Evolutionary conservation across 2,329 filamentous ascomycete genomes (phyloP), one percentile per base, ranked within the genome.

Genomic region (Diaporthe eres): DNA sequence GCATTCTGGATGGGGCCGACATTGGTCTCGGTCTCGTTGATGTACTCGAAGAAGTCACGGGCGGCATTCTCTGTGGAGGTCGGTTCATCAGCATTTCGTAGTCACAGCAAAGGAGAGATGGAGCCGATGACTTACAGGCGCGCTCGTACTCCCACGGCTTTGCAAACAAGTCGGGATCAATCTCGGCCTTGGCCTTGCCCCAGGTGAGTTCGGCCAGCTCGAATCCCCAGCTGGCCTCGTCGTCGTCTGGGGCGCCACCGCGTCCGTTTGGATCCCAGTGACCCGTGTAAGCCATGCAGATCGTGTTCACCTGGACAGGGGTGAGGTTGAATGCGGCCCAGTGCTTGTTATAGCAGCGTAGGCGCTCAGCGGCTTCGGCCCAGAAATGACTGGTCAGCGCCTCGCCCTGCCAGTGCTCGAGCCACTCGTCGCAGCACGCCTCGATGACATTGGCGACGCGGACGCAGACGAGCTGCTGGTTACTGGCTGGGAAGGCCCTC

Each of bases 91-190:
- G 34, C 22, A 8, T 8, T 3, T 13, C 1, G 9, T 25, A 17
- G 6, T 22, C 4, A 22, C 31, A 8, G 13, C 5, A 12, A n/a
- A 22, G 17, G 17, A 31, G 19, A 9, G 19, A 3, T 13, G 13
- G 31, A 25, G 9, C 8, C 15, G 15, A 17, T 31, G 22, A 28
- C 65, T 70, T 19, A 70, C 65, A 77, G 17, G 76, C 76, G 13
- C 76, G 76, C 61, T 71, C 55, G n/a, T 77, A 77, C 31, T 75
- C 74, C 74, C 74, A 77, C 4, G 74, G 63, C 49, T 74, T 75
- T n/a, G 76, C 76, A 39, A 72, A 63, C 25, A 65, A 51, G 39
- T 75, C 74, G 7, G 55, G 70, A 67, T 73, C 74, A 70, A 77
- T 77, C 15, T 75, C 34, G 6, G 76, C 76, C 74, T 75, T 75